phyloP scores from a whole-genome alignment of 306 rosid genomes.

The Fragaria vesca region DNA sequence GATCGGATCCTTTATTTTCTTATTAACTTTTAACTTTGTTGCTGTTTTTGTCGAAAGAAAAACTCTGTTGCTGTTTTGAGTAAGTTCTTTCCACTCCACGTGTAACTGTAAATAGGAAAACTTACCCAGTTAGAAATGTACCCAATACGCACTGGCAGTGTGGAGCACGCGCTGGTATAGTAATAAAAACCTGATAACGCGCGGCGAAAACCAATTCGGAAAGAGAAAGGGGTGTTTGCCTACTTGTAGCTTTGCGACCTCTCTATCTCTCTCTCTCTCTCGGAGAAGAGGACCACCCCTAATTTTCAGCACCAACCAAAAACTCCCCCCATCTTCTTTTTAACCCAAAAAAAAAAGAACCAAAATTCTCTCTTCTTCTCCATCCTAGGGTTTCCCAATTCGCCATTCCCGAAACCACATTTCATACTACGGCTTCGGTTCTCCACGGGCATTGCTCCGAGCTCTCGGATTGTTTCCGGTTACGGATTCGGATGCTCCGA shows the following conservation, averaged over 20 bases:
- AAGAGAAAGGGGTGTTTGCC: slow-evolving; percentile 2
- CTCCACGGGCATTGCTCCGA: neutral
- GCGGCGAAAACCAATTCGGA: slow-evolving; percentile 17
- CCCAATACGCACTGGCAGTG: no score
- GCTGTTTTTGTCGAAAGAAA: no score
- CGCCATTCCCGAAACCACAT: neutral
- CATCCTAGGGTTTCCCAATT: slow-evolving; percentile 30
- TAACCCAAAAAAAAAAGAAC: neutral
- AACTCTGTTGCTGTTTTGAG: no score
- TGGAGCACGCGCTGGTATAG: no score
- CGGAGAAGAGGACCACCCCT: neutral
- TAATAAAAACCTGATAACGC: neutral
- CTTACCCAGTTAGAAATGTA: no score
- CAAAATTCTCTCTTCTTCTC: slow-evolving; percentile 16
- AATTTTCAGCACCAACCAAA: neutral
- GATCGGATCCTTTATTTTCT: no score
- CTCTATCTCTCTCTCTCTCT: slow-evolving; percentile 6
- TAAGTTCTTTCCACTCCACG: no score
- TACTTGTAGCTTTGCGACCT: slow-evolving; percentile 25
- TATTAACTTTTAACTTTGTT: no score
- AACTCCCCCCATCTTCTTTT: neutral
- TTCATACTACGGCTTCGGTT: neutral
- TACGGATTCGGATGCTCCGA: neutral
- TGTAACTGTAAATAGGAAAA: no score
- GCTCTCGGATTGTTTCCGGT: neutral